Evolutionary conservation across 805 yeast species (phyloP).

Genomic region (Candida jianshihensis): DNA sequence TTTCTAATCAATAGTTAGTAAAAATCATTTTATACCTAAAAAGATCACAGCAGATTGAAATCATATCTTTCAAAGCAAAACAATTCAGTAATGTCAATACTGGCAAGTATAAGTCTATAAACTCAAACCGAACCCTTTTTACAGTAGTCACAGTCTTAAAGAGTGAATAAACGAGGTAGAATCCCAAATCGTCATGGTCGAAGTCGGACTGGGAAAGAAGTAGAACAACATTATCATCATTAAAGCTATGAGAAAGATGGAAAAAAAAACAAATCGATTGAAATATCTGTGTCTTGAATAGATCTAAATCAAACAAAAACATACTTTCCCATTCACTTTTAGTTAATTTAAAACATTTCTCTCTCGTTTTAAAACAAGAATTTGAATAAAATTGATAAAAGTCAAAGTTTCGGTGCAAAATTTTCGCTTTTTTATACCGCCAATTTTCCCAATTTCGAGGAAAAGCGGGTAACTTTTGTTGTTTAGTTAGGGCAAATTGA

Average conservation of each 20-base stretch:
- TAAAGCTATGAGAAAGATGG: not conserved
- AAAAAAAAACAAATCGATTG: not conserved
- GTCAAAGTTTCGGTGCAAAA: no score
- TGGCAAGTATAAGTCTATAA: conserved; percentile 79
- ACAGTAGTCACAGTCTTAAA: conserved; percentile 25
- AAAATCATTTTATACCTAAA: not conserved
- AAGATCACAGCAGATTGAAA: no score
- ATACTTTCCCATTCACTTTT: no score
- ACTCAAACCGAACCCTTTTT: conserved; percentile 26
- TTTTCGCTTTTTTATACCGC: no score
- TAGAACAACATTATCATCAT: conserved; percentile 46
- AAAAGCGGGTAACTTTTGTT: no score
- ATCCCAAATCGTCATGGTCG: conserved; percentile 90
- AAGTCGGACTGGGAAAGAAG: conserved; percentile 88
- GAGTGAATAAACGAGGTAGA: conserved; percentile 23
- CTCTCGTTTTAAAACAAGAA: no score
- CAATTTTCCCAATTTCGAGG: no score
- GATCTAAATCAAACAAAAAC: no score
- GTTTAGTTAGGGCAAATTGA: no score
- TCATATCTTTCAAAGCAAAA: no score
- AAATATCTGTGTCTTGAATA: not conserved
- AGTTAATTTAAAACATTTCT: no score
- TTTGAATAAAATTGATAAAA: no score
- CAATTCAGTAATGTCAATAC: conserved; percentile 66
- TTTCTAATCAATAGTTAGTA: not conserved